Evolutionary conservation across 306 rosid species (phyloP).

Genomic region (Potentilla sterilis): DNA sequence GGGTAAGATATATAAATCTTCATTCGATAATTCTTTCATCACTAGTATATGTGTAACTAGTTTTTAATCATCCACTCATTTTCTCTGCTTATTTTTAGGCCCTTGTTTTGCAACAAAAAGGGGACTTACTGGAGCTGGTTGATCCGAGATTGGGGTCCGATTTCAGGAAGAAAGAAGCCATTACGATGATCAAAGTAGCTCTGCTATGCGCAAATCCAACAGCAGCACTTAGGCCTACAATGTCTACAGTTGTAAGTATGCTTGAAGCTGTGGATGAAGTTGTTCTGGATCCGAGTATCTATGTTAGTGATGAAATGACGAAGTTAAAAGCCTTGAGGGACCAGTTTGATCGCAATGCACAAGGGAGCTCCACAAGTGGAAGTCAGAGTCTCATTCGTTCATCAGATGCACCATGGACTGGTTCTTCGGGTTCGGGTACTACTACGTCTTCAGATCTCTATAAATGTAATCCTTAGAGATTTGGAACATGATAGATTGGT

Average conservation of each 20-base stretch:
- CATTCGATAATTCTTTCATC: not conserved
- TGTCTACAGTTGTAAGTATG: slow-evolving; percentile 23
- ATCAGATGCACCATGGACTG: not conserved
- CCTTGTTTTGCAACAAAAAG: slow-evolving; percentile 19
- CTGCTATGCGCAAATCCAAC: slow-evolving; percentile 24
- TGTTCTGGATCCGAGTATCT: slow-evolving; percentile 10
- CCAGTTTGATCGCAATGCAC: slow-evolving; percentile 1
- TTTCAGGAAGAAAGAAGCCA: slow-evolving; percentile 12
- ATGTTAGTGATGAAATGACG: slow-evolving; percentile 1
- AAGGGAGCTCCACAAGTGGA: not conserved
- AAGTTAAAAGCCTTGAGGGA: not conserved
- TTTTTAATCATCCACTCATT: not conserved
- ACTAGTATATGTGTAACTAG: not conserved
- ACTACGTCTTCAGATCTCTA: slow-evolving; percentile 9
- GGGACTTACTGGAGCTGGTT: slow-evolving; percentile 6
- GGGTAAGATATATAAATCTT: slow-evolving; percentile 39
- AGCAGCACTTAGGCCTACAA: slow-evolving; percentile 22
- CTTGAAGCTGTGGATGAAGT: slow-evolving; percentile 14
- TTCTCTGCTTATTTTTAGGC: not conserved
- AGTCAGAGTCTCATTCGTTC: not conserved
- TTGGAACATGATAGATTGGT: too few relatives aligned
- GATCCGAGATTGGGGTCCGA: slow-evolving; percentile 18
- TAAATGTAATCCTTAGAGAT: not conserved
- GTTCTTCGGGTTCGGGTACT: not conserved
- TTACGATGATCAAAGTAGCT: slow-evolving; percentile 19